Conservation (phyloP, 768 basidiomycete genomes). For the Collybia sordida region DNA sequence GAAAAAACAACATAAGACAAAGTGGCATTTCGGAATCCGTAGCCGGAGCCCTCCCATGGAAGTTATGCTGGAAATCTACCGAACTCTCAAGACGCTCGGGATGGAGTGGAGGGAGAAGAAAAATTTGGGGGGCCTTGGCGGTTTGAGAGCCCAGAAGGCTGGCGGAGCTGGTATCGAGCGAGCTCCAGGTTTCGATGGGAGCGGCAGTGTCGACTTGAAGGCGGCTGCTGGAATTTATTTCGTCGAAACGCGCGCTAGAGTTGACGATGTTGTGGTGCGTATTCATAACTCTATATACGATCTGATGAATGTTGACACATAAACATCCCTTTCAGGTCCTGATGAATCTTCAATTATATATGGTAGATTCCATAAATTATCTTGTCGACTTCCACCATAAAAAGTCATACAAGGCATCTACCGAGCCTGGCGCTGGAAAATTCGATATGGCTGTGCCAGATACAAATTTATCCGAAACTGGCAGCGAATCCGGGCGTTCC, state of each 20-base stretch:
- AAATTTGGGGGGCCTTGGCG: slow-evolving; percentile 71
- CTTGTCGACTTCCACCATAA: slow-evolving; percentile 98
- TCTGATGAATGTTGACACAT: slow-evolving; percentile 1
- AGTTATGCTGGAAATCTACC: slow-evolving; percentile 98
- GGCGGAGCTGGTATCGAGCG: slow-evolving; percentile 54
- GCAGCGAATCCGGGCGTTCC: slow-evolving; percentile 57
- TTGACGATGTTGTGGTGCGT: slow-evolving; percentile 89
- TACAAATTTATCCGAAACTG: slow-evolving; percentile 44
- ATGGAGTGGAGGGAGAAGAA: slow-evolving; percentile 99
- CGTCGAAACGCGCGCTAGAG: slow-evolving; percentile 89
- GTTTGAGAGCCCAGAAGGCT: slow-evolving; percentile 34
- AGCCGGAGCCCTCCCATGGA: slow-evolving; percentile 96
- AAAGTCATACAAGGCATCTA: slow-evolving; percentile 82
- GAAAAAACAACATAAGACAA: slow-evolving; percentile 76
- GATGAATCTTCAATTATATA: slow-evolving; percentile 97
- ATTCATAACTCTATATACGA: neutral
- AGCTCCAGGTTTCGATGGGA: slow-evolving; percentile 59
- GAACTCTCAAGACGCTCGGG: slow-evolving; percentile 82
- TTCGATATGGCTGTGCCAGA: slow-evolving; percentile 68
- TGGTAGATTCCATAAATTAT: slow-evolving; percentile 94
- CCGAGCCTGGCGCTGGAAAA: slow-evolving; percentile 63
- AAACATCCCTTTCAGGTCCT: slow-evolving; percentile 58
- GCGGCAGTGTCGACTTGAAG: slow-evolving; percentile 60
- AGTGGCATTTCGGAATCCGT: slow-evolving; percentile 98
- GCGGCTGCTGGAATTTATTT: slow-evolving; percentile 82